Base-by-base conservation (phyloP, 768 basidiomycete species). In the Suillus sp. region DNA sequence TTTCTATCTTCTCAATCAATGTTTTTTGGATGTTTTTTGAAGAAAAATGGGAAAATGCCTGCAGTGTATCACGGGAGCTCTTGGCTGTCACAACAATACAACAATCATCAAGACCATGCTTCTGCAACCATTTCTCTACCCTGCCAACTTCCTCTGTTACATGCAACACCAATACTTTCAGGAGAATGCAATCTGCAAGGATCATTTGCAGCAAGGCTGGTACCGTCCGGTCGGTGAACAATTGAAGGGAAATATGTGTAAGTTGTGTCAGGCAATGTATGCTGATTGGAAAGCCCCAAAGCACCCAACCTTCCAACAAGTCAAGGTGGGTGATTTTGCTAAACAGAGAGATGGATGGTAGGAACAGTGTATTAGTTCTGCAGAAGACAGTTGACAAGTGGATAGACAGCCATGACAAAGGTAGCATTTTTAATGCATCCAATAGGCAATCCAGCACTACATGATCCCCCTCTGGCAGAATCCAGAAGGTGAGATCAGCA, bases 231-330 rank as follows among this genome's bases (percentile, higher is more conserved):
- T 58, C 18, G 7, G n/a, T 40, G n/a, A 20, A 58, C 14, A 38
- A 20, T n/a, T n/a, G 37, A n/a, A 58, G 57, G 25, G 57, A 58
- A 38, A 58, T 16, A 38, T 58, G 57, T 22, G 37, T 58, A 7
- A 58, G 35, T 27, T 58, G 57, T 0, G 8, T n/a, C 4, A 58
- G 57, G 14, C 37, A 58, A 22, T 40, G 32, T 16, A 58, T 58
- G n/a, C 57, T 37, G n/a, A 58, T 58, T 11, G 32, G 27, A 22
- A n/a, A 58, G n/a, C 57, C 20, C 57, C 57, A 58, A 38, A 58
- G 57, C n/a, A 58, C 57, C 57, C 57, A 58, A 16, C 57, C 35
- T 7, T 58, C 57, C 14, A 58, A 18, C 37, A 58, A 27, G 22
- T 58, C 57, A 40, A 58, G 57, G 13, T 58, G 57, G 9, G 57